These are phyloP conservation scores for Candida pseudoglaebosa DNA, from an alignment of 805 yeast species.

Conservation along the genomic window DNA sequence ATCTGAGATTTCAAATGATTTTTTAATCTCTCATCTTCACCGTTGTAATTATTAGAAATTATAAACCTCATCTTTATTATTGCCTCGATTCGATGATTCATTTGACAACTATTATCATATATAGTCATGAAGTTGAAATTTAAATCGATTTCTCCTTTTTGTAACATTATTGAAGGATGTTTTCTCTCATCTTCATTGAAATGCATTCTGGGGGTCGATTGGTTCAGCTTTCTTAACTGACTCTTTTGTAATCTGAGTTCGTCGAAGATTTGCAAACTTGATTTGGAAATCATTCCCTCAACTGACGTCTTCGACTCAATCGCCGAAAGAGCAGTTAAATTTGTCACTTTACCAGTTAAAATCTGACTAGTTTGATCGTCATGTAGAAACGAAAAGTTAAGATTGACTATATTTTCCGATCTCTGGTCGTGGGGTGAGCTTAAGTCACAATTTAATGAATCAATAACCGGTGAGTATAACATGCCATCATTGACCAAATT, in stretches of 20 bases:
- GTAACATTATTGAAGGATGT: neutral
- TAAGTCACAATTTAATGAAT: too few species aligned
- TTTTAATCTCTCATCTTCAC: conserved; percentile 3
- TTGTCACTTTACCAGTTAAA: neutral
- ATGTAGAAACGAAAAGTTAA: neutral
- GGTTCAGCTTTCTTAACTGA: neutral
- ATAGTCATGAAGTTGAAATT: neutral
- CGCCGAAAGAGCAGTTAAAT: neutral
- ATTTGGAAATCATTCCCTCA: neutral
- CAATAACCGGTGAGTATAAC: too few species aligned
- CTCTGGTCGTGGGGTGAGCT: too few species aligned
- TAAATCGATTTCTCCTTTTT: neutral
- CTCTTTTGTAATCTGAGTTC: neutral
- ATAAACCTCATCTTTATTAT: conserved; percentile 9
- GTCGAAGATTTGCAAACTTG: neutral
- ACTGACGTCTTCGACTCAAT: neutral
- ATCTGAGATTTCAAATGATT: neutral
- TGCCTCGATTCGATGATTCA: conserved; percentile 1
- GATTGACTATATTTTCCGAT: neutral
- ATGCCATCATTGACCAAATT: neutral
- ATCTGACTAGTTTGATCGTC: neutral
- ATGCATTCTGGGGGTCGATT: too few species aligned
- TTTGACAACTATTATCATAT: neutral
- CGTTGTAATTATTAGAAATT: conserved; percentile 8
- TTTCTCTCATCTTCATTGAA: too few species aligned